phyloP scores from a whole-genome alignment of 805 yeast genomes.

The Naumovozyma dairenensis region DNA sequence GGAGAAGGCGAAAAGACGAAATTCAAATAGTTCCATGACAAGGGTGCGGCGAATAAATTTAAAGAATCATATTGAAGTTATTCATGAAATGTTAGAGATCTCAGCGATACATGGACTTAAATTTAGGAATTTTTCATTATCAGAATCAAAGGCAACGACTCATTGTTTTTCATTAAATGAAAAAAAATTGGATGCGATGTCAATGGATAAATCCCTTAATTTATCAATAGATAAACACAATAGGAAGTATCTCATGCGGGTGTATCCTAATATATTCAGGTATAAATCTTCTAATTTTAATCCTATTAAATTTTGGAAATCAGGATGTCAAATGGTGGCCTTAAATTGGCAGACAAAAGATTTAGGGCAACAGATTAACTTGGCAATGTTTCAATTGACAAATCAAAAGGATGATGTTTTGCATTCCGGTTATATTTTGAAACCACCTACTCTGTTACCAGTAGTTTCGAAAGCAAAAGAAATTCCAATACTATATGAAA shows the following conservation, averaged over 20 bases:
- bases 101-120: conserved; percentile 53
- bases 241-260: conserved; percentile 60
- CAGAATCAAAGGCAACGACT: conserved; percentile 69
- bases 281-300: conserved; percentile 71
- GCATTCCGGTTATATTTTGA: conserved; percentile 64
- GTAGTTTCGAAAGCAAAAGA: conserved; percentile 18
- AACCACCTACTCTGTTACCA: conserved; percentile 45
- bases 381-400: conserved; percentile 62
- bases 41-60: conserved; percentile 29
- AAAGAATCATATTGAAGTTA: conserved; percentile 15
- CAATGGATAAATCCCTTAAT: conserved; percentile 48
- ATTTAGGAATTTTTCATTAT: conserved; percentile 73
- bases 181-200: conserved; percentile 50
- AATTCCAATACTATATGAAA: conserved; percentile 15
- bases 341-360: conserved; percentile 95
- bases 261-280: conserved; percentile 77
- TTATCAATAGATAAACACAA: conserved; percentile 68
- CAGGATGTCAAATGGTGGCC: conserved; percentile 91
- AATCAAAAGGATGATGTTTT: conserved; percentile 28
- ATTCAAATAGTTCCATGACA: conserved; percentile 4
- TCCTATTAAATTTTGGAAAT: conserved; percentile 72
- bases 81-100: conserved; percentile 18
- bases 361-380: conserved; percentile 77
- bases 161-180: conserved; percentile 88
- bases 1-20: not conserved